Conservation (phyloP, 441 rosid genomes). For the Daphne laureola region DNA sequence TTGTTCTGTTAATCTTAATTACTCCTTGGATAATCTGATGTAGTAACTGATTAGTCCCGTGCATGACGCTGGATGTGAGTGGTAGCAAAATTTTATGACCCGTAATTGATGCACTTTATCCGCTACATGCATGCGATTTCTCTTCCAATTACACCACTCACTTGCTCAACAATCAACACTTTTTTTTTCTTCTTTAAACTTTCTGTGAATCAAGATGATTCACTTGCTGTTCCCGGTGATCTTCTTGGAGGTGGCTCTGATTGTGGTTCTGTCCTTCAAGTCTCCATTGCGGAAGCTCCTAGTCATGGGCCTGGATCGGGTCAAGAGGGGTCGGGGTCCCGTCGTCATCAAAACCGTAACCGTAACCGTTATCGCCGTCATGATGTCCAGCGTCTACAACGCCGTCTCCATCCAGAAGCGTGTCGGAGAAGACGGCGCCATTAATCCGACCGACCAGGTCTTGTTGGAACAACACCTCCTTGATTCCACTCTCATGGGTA, state of each 20-base stretch:
- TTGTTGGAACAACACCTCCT: slow-evolving; percentile 41
- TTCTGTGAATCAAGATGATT: slow-evolving; percentile 23
- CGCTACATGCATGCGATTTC: too few species aligned
- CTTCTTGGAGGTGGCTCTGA: slow-evolving; percentile 30
- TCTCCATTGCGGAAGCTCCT: slow-evolving; percentile 52
- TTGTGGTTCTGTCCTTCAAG: slow-evolving; percentile 37
- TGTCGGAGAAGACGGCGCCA: slow-evolving; percentile 33
- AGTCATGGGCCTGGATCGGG: slow-evolving; percentile 38
- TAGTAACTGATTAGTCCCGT: too few species aligned
- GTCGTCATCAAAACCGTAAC: slow-evolving; percentile 42
- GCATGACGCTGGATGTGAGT: too few species aligned
- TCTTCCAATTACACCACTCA: too few species aligned
- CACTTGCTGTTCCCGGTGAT: slow-evolving; percentile 39
- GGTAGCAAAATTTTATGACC: too few species aligned
- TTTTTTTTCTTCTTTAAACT: too few species aligned
- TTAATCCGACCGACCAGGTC: slow-evolving; percentile 55
- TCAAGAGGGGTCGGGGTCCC: slow-evolving; percentile 59
- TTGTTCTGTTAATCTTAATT: too few species aligned
- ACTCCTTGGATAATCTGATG: too few species aligned
- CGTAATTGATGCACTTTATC: too few species aligned
- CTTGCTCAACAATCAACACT: too few species aligned
- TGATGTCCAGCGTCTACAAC: slow-evolving; percentile 36
- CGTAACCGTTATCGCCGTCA: slow-evolving; percentile 30
- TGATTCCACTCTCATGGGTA: slow-evolving; percentile 58
- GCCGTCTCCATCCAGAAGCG: slow-evolving; percentile 42